Evolutionary conservation across 352 stramenopile species (phyloP), one percentile per base, ranked within the genome.

Genomic region (Globisporangium spiculum): DNA sequence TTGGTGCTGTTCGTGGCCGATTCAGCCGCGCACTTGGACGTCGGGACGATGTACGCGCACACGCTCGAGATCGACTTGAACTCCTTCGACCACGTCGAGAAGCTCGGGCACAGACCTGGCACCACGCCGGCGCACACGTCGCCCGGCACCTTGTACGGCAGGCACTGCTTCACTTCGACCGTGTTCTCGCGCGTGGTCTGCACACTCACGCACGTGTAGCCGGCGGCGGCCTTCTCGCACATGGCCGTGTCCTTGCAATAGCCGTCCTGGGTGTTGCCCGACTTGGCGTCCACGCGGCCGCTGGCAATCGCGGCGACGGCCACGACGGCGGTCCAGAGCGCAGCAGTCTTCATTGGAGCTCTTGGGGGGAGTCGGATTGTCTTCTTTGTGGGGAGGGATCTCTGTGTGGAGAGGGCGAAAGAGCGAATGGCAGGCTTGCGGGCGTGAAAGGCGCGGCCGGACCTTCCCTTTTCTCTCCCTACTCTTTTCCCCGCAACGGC

Each of bases 91-190:
- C 85, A 93, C 58, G 81, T 91, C 26, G 83, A 90, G 71, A 93
- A 93, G 53, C 72, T 89, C 20, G 85, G 85, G 73, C 85, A 93
- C 54, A 89, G 75, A 3, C 85, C 85, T 2, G 83, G 76, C 30
- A 62, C 74, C 20, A 67, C 75, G 63, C 83, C 83, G 22, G 83
- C 81, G 79, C 85, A 93, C 66, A 92, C 76, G 54, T 88, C 75
- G 44, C 73, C 73, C 66, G 78, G 68, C 20, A 58, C 22, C 56
- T 67, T 68, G 67, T 80, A 88, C 0, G 86, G 81, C 53, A 95
- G 70, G 60, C 87, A 93, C 73, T 92, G 81, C 81, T 95, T 93
- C 44, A 92, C 87, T 60, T 88, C 74, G 38, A 81, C 75, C 22
- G 84, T 87, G 56, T 71, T 75, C 27, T 74, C 74, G 48, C 86